phyloP scores from a whole-genome alignment of 768 basidiomycete genomes.

The Leccinum barrowsii region DNA sequence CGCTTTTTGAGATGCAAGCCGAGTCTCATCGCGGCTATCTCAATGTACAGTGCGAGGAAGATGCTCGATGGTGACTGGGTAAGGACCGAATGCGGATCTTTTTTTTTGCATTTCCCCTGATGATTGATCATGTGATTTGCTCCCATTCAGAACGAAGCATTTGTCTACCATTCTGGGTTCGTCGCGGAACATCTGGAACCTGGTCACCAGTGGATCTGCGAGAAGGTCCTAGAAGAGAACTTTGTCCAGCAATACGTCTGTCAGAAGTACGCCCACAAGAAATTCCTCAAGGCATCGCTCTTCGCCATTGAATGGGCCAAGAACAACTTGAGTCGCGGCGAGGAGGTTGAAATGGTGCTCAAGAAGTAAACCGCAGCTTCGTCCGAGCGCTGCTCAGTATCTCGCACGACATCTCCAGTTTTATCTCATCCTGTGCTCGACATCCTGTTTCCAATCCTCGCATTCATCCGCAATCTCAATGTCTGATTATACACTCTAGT shows the following conservation, averaged over 20 bases:
- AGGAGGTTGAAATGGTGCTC: constrained; percentile 28
- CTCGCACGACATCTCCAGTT: constrained; percentile 24
- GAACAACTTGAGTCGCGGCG: constrained; percentile 40
- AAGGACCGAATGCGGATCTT: constrained; percentile 37
- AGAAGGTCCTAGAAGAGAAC: constrained; percentile 74
- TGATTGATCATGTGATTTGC: constrained; percentile 33
- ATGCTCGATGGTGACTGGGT: constrained; percentile 98
- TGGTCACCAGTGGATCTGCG: constrained; percentile 78
- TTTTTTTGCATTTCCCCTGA: neutral
- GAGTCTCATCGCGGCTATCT: constrained; percentile 88
- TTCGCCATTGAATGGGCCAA: constrained; percentile 78
- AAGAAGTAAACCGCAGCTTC: constrained; percentile 26
- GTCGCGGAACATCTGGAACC: constrained; percentile 83
- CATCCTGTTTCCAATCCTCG: constrained; percentile 33
- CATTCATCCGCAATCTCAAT: constrained; percentile 35
- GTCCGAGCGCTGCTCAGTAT: constrained; percentile 17
- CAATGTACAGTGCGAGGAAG: constrained; percentile 92
- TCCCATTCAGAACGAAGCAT: constrained; percentile 70
- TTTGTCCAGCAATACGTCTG: constrained; percentile 86
- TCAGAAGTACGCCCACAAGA: constrained; percentile 97
- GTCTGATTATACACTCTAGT: constrained; percentile 38
- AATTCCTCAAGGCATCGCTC: constrained; percentile 88
- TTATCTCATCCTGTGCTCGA: constrained; percentile 32
- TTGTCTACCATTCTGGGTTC: constrained; percentile 90
- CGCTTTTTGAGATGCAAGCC: constrained; percentile 93